Conservation (phyloP, 352 stramenopile genomes). For the Phytopythium delawarense region DNA sequence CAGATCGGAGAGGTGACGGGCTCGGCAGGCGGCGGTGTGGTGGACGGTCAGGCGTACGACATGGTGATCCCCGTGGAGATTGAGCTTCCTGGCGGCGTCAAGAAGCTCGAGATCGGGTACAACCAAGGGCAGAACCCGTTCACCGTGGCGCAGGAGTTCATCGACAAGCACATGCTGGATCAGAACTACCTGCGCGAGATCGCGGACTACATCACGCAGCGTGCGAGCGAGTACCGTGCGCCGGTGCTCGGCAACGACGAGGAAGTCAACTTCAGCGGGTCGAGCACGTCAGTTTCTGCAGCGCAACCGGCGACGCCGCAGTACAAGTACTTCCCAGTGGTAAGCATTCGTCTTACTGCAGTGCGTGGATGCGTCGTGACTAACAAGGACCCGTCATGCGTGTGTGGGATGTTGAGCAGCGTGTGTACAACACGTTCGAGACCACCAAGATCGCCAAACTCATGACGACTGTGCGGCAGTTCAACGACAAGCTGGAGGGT, state of each 20-base stretch:
- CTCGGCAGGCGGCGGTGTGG: conserved; percentile 73
- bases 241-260: conserved; percentile 56
- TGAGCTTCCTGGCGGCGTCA: conserved; percentile 89
- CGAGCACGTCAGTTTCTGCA: conserved; percentile 4
- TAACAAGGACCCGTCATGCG: background rate
- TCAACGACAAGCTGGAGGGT: conserved; percentile 75
- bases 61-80: conserved; percentile 97
- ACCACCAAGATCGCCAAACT: conserved; percentile 91
- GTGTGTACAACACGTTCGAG: conserved; percentile 91
- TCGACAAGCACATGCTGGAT: conserved; percentile 94
- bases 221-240: conserved; percentile 71
- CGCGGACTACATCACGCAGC: conserved; percentile 95
- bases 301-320: conserved; percentile 7
- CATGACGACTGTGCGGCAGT: conserved; percentile 87
- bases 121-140: conserved; percentile 98
- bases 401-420: conserved; percentile 18
- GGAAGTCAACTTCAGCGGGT: conserved; percentile 16
- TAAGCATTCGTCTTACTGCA: conserved; percentile 18
- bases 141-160: conserved; percentile 94
- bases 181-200: conserved; percentile 93
- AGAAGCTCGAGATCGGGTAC: conserved; percentile 96
- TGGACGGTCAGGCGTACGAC: conserved; percentile 93
- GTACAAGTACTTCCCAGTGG: conserved; percentile 73
- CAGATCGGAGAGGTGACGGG: conserved; percentile 86
- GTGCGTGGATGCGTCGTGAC: background rate